Evolutionary conservation across 1,284 basidiomycete genomes (phyloP).

Genomic region (Ceratobasidium theobromae): DNA sequence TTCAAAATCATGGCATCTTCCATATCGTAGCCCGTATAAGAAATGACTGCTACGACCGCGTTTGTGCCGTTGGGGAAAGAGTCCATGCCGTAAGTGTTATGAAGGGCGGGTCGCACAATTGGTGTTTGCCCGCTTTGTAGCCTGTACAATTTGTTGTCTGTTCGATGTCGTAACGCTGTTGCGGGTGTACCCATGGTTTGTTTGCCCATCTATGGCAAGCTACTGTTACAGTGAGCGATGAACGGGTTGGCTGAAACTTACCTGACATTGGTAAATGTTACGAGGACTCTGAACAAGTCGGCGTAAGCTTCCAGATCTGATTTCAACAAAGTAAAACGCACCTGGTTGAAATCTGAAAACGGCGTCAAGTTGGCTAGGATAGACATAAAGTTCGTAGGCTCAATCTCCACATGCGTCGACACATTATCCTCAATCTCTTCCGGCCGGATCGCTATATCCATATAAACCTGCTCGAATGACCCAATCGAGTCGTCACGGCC

Average conservation of each 20-base stretch:
- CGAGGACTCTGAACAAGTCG: conserved; percentile 62
- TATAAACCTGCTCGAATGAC: conserved; percentile 98
- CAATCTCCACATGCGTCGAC: conserved; percentile 90
- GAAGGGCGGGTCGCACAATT: conserved; percentile 87
- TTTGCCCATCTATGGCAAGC: conserved; percentile 85
- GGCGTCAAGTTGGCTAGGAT: conserved; percentile 63
- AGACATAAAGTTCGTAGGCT: conserved; percentile 94
- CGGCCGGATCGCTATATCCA: conserved; percentile 93
- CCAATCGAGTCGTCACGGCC: conserved; percentile 88
- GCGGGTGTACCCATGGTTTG: conserved; percentile 99
- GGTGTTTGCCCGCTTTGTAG: conserved; percentile 95
- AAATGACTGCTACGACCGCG: conserved; percentile 98
- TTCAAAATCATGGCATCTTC: conserved; percentile 99
- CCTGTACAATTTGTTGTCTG: conserved; percentile 98
- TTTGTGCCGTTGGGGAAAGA: conserved; percentile 98
- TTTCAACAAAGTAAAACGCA: conserved; percentile 41
- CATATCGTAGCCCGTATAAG: conserved; percentile 99
- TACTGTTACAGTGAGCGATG: neutral
- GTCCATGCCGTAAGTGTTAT: conserved; percentile 98
- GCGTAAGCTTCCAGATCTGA: conserved; percentile 24
- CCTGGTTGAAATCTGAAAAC: conserved; percentile 95
- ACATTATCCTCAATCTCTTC: conserved; percentile 84
- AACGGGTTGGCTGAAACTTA: conserved; percentile 41
- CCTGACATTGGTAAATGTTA: conserved; percentile 88
- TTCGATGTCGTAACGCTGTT: conserved; percentile 86